Conservation (phyloP, 2,329 filamentous ascomycete species). For the Fusarium torulosum region DNA sequence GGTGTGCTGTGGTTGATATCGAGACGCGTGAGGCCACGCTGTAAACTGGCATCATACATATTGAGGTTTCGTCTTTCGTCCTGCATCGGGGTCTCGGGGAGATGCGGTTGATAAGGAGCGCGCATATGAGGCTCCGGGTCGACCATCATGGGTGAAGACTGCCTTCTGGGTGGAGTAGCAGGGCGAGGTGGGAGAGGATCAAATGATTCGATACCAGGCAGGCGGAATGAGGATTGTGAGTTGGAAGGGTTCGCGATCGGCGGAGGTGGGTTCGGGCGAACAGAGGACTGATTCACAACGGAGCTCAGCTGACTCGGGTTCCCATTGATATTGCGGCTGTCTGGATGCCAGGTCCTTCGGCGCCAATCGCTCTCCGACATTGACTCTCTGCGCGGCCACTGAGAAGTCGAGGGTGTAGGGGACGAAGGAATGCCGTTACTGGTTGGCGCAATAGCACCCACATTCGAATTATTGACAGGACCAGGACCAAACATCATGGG, state of each 20-base stretch:
- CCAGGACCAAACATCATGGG: slow-evolving; percentile 67
- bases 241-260: slow-evolving; percentile 61
- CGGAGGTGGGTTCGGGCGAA: slow-evolving; percentile 66
- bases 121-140: slow-evolving; percentile 65
- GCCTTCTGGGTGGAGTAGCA: slow-evolving; percentile 71
- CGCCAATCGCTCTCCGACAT: slow-evolving; percentile 81
- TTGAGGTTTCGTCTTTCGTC: slow-evolving; percentile 65
- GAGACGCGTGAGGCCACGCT: slow-evolving; percentile 74
- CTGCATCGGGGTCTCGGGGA: slow-evolving; percentile 49
- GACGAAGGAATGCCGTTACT: slow-evolving; percentile 72
- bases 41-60: slow-evolving; percentile 74
- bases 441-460: slow-evolving; percentile 66
- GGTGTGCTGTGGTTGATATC: slow-evolving; percentile 70
- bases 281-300: slow-evolving; percentile 76
- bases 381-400: slow-evolving; percentile 75
- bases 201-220: slow-evolving; percentile 94
- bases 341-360: slow-evolving; percentile 91
- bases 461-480: slow-evolving; percentile 67
- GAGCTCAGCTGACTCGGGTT: slow-evolving; percentile 80
- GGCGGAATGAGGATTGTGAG: slow-evolving; percentile 71
- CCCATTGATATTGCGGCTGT: slow-evolving; percentile 73
- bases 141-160: slow-evolving; percentile 81
- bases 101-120: slow-evolving; percentile 46
- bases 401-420: slow-evolving; percentile 74
- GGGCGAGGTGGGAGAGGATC: slow-evolving; percentile 78